phyloP scores from a whole-genome alignment of 1,139 yeast genomes.

The Taphrina pruni region DNA sequence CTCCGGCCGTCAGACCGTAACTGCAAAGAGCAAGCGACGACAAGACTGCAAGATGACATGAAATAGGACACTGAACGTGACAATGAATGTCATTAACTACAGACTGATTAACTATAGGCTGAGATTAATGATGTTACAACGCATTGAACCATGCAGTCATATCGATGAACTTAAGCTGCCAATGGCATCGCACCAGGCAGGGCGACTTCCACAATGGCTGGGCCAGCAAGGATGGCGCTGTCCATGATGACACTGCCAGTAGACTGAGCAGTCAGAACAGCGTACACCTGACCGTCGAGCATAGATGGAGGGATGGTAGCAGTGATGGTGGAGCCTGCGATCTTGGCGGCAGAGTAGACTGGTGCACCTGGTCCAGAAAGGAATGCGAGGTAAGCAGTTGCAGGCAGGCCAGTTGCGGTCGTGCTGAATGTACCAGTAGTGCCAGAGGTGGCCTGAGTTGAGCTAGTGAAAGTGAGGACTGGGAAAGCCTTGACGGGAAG shows the following conservation, averaged over 20 bases:
- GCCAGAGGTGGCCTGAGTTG: slow-evolving; percentile 49
- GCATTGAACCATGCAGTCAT: not conserved
- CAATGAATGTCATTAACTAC: not conserved
- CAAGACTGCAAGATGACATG: too few species aligned
- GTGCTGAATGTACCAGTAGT: slow-evolving; percentile 44
- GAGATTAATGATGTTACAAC: slow-evolving; percentile 1
- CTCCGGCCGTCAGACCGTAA: not conserved
- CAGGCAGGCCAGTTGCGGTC: slow-evolving; percentile 14
- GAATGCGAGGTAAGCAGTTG: slow-evolving; percentile 41
- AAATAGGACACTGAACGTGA: not conserved
- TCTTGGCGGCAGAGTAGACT: slow-evolving; percentile 28
- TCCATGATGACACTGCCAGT: slow-evolving; percentile 40
- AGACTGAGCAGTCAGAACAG: slow-evolving; percentile 39
- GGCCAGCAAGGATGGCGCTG: slow-evolving; percentile 43
- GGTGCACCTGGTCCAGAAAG: slow-evolving; percentile 42
- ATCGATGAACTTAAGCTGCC: slow-evolving; percentile 6
- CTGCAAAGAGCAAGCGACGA: too few species aligned
- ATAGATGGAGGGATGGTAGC: slow-evolving; percentile 40
- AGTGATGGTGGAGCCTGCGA: slow-evolving; percentile 34
- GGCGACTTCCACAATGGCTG: slow-evolving; percentile 44
- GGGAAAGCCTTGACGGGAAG: slow-evolving; percentile 46
- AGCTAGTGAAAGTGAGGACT: slow-evolving; percentile 41
- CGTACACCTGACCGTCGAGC: slow-evolving; percentile 44
- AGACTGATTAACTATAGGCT: too few species aligned
- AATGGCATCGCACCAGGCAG: slow-evolving; percentile 35